Base-by-base conservation (phyloP, 2,329 filamentous ascomycete species). In the Xylaria sp. region DNA sequence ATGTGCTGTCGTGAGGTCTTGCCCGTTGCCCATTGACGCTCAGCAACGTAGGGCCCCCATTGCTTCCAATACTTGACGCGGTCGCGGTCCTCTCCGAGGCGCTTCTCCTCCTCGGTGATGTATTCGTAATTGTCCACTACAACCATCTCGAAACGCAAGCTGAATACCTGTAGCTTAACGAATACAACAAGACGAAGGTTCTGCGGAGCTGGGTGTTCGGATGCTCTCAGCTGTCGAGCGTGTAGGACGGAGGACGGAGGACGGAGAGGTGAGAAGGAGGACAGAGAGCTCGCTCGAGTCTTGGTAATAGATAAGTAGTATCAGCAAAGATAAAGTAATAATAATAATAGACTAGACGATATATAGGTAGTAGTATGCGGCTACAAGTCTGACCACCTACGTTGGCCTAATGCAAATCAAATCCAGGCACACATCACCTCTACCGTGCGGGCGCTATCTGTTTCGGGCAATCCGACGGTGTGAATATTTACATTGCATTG, bases 21-120 rank as follows among this genome's bases (percentile, higher is more conserved):
- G 92, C 93, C 94, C 74, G 94, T 97, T 67, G 94, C 94, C 95
- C 95, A 98, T 84, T 98, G 94, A 78, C 94, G 87, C 84, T 98
- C 95, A 65, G 94, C 90, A 76, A 97, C 91, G 78, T 98, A 98
- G 28, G 94, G 91, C 65, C 95, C 95, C 94, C 94, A 98, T 89
- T 92, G 94, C 89, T 98, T 98, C 95, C 95, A 98, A 85, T 98
- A 98, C 81, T 93, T 95, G 73, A 83, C 88, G 72, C 91, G 91
- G 73, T 95, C 89, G 69, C 90, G 89, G 82, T 98, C 95, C 78
- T 97, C 90, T 78, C 92, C 91, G 75, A 98, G 87, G 59, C 96
- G 91, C 81, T 92, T 92, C 86, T 98, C 95, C 83, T 98, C 95
- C 81, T 92, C 91, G 70, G 92, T 94, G 79, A 95, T 87, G 81